phyloP scores from a whole-genome alignment of 139 green algal species.

The Pseudopediastrum boryanum region DNA sequence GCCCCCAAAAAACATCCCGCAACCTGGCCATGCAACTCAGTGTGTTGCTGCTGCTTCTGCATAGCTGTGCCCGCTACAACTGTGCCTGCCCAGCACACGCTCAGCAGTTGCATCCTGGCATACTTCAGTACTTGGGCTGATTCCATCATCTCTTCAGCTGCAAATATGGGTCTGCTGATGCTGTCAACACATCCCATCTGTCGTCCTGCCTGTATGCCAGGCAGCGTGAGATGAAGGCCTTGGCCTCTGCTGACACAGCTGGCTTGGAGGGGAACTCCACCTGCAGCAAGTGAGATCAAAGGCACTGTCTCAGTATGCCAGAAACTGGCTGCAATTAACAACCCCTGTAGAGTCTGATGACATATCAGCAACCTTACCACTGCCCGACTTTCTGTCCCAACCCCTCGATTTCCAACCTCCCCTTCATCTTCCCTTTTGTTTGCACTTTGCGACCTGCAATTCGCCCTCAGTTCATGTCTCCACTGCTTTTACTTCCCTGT shows the following conservation, averaged over 20 bases:
- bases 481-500: too few relatives aligned
- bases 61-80: too few relatives aligned
- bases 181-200: constrained; percentile 71
- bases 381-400: background rate
- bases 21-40: too few relatives aligned
- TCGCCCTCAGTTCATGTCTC: too few relatives aligned
- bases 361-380: background rate
- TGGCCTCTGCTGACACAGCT: constrained; percentile 76
- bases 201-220: constrained; percentile 65
- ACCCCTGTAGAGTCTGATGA: background rate
- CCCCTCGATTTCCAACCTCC: background rate
- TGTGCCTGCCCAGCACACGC: too few relatives aligned
- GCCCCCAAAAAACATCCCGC: too few relatives aligned
- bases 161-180: constrained; percentile 75
- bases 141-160: constrained; percentile 40
- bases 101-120: too few relatives aligned
- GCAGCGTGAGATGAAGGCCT: constrained; percentile 86
- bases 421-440: too few relatives aligned
- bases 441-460: too few relatives aligned
- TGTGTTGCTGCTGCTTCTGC: too few relatives aligned
- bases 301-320: background rate
- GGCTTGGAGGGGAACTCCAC: constrained; percentile 70
- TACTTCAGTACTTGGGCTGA: background rate
- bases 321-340: constrained; percentile 1
- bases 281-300: background rate